These are phyloP conservation scores for Colletotrichum musicola DNA, from an alignment of 2,329 filamentous ascomycete genomes.

Conservation along the genomic window DNA sequence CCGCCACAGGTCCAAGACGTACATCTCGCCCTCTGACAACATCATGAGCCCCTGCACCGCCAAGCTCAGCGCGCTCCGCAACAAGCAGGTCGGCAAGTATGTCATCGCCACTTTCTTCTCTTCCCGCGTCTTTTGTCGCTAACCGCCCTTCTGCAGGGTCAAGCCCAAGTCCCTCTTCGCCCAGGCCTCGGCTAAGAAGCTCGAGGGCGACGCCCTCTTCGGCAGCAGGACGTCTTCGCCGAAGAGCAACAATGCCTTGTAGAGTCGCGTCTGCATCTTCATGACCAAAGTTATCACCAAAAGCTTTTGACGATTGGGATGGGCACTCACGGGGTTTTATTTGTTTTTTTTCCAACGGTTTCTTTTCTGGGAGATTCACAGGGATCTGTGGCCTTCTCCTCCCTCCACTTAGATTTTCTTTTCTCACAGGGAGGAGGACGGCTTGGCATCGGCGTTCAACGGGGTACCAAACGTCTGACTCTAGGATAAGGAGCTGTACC, in stretches of 20 bases:
- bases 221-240: conserved; percentile 42
- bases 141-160: conserved; percentile 55
- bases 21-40: conserved; percentile 87
- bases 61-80: conserved; percentile 84
- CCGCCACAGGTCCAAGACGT: conserved; percentile 61
- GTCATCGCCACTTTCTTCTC: conserved; percentile 45
- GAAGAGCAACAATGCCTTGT: conserved; percentile 34
- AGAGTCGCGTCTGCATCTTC: conserved; percentile 28
- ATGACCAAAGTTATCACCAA: conserved; percentile 29
- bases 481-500: conserved; percentile 36
- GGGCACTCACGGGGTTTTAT: conserved; percentile 20
- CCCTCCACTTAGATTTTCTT: no score
- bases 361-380: neutral
- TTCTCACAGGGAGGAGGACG: conserved; percentile 8
- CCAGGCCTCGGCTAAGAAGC: conserved; percentile 73
- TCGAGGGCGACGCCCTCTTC: conserved; percentile 52
- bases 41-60: conserved; percentile 90
- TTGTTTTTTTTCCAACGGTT: conserved; percentile 23
- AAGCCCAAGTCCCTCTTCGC: conserved; percentile 79
- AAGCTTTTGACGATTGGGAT: conserved; percentile 33
- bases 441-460: conserved; percentile 35
- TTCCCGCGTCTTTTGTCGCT: neutral
- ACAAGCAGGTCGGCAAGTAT: conserved; percentile 84
- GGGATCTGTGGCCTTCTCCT: no score
- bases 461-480: conserved; percentile 31